These are phyloP conservation scores for Lentinula guzmanii DNA, from an alignment of 768 basidiomycete genomes.

Conservation along the genomic window DNA sequence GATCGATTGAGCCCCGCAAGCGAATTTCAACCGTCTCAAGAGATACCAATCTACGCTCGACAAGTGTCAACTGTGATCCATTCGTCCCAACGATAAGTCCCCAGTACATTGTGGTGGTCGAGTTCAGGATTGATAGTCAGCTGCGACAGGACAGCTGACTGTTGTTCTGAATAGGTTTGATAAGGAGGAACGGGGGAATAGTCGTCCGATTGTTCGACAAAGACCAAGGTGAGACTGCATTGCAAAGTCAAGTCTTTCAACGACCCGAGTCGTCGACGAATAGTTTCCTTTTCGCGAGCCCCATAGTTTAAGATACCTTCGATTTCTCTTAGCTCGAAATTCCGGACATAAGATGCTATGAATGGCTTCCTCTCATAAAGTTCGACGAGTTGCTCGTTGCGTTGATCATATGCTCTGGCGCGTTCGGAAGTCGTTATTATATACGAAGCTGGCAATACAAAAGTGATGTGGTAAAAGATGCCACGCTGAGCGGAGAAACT, in stretches of 20 bases:
- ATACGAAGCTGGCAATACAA: background rate
- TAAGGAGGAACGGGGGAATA: background rate
- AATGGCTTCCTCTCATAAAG: background rate
- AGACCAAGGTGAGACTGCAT: background rate
- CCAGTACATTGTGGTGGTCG: too few species aligned
- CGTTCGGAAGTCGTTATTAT: background rate
- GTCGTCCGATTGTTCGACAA: background rate
- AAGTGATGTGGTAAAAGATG: constrained; percentile 7
- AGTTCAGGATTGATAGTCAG: too few species aligned
- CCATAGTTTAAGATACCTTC: background rate
- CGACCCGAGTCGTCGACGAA: background rate
- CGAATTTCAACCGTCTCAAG: too few species aligned
- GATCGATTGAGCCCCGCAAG: too few species aligned
- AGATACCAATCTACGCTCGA: too few species aligned
- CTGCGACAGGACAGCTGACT: too few species aligned
- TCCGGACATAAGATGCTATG: background rate
- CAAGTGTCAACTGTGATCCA: too few species aligned
- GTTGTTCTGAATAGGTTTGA: too few species aligned
- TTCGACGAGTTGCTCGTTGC: background rate
- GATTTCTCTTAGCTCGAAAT: background rate
- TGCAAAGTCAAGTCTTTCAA: background rate
- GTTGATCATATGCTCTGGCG: background rate
- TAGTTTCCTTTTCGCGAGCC: too few species aligned
- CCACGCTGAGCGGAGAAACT: constrained; percentile 8
- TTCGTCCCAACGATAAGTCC: too few species aligned